These are phyloP conservation scores for Magnaporthiopsis poae DNA, from an alignment of 2,329 filamentous ascomycete species.

Conservation along the genomic window DNA sequence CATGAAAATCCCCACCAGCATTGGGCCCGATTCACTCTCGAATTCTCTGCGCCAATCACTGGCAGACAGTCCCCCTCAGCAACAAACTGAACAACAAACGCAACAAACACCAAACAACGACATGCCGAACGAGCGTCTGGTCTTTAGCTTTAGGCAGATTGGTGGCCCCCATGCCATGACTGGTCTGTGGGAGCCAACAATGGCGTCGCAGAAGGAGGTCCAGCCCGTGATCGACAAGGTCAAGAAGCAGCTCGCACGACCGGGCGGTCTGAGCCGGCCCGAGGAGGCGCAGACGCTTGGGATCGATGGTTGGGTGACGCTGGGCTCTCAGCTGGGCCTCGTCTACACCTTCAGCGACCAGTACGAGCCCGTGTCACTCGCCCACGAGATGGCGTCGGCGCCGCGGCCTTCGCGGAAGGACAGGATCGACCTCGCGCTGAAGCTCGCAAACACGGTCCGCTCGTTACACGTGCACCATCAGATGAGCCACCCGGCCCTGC, in stretches of 20 bases:
- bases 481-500: constrained; percentile 9
- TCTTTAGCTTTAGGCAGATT: neutral
- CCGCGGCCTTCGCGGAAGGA: constrained; percentile 1
- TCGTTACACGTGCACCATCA: constrained; percentile 10
- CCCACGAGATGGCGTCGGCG: neutral
- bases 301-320: neutral
- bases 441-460: constrained; percentile 8
- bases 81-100: neutral
- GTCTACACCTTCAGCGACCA: constrained; percentile 5
- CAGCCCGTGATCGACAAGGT: constrained; percentile 3
- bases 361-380: constrained; percentile 2
- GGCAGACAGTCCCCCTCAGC: neutral
- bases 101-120: neutral
- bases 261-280: constrained; percentile 1
- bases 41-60: neutral
- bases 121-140: constrained; percentile 2
- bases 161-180: neutral
- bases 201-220: neutral
- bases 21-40: neutral
- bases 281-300: constrained; percentile 7
- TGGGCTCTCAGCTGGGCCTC: constrained; percentile 2
- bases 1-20: neutral
- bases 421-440: neutral
- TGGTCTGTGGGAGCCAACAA: neutral
- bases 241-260: neutral